Evolutionary conservation across 352 stramenopile genomes (phyloP), one percentile per base, ranked within the genome.

Genomic region (Globisporangium paroecandrum): DNA sequence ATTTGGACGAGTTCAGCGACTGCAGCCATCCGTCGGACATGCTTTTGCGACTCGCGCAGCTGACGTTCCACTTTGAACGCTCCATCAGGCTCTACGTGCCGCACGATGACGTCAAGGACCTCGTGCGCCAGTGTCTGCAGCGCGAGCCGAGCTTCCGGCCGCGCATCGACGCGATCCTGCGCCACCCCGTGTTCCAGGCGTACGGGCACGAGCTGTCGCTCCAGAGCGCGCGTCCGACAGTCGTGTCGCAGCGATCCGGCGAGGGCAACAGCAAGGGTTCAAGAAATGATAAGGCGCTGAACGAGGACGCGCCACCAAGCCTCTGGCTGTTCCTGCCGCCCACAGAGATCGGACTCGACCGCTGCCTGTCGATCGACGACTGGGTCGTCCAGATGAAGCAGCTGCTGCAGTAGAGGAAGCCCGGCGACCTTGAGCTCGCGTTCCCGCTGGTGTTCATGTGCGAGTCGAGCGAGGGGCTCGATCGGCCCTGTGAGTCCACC

Each of bases 401-500:
- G 6, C 64, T 82, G 1, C 75, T 86, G 22, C 65, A 84, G 18
- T 62, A 85, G 47, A 41, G 22, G 5, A 51, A 62, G 5, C 22
- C 46, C 10, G 68, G 38, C 29, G 68, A 20, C 38, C 56, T 20
- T 15, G 79, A 89, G 58, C 54, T 91, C 5, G 65, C 71, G 29
- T 89, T 91, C 60, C 78, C 81, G 0, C 68, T 91, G 8, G 60
- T 90, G 7, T 89, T 88, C 62, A 72, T 90, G 68, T 91, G 81
- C 58, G 83, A 91, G 63, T 70, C 79, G 15, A 82, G 67, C 29
- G 46, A 62, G 12, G 68, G 73, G 38, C 27, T 75, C 15, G 68
- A 56, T 56, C 76, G 69, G 22, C 66, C n/a, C 10, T 77, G 36
- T 32, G 71, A 54, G 32, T 64, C 59, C 12, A 74, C 65, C 0